These are phyloP conservation scores for Cladophialophora psammophila DNA, from an alignment of 2,329 filamentous ascomycete genomes.

Conservation along the genomic window DNA sequence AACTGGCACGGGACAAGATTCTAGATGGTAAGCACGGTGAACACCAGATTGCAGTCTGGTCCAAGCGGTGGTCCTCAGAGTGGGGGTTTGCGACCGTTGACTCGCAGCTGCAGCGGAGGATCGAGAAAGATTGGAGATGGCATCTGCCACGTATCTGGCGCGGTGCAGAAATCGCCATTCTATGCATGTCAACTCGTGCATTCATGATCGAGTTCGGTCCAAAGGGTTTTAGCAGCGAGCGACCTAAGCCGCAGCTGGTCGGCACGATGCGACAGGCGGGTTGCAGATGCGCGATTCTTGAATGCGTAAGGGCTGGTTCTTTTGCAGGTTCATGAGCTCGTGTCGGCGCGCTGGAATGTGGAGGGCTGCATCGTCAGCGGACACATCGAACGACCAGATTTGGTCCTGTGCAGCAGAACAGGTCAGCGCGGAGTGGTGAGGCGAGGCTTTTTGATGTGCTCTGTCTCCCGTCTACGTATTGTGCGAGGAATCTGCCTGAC, in stretches of 20 bases:
- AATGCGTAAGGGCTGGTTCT: slow-evolving; percentile 4
- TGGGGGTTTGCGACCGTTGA: slow-evolving; percentile 29
- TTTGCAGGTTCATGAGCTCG: slow-evolving; percentile 18
- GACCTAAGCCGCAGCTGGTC: slow-evolving; percentile 32
- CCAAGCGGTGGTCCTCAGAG: slow-evolving; percentile 21
- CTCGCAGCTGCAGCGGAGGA: slow-evolving; percentile 30
- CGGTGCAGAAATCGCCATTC: slow-evolving; percentile 13
- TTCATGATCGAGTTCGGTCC: slow-evolving; percentile 7
- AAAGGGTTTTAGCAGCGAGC: slow-evolving; percentile 3
- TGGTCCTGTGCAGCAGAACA: slow-evolving; percentile 24
- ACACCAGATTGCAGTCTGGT: slow-evolving; percentile 33
- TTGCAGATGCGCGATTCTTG: slow-evolving; percentile 27
- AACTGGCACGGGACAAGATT: neutral
- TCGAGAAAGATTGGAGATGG: slow-evolving; percentile 30
- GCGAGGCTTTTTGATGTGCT: slow-evolving; percentile 13
- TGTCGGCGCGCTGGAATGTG: slow-evolving; percentile 16
- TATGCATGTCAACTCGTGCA: slow-evolving; percentile 17
- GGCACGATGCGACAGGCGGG: slow-evolving; percentile 34
- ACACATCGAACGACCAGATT: slow-evolving; percentile 20
- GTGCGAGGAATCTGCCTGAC: slow-evolving; percentile 3
- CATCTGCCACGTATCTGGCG: slow-evolving; percentile 32
- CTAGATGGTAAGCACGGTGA: slow-evolving; percentile 3
- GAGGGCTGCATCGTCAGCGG: slow-evolving; percentile 27
- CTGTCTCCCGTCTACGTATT: slow-evolving; percentile 1
- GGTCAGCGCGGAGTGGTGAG: slow-evolving; percentile 16